phyloP scores from a whole-genome alignment of 140 eudicot genomes.

The Oenanthe javanica region DNA sequence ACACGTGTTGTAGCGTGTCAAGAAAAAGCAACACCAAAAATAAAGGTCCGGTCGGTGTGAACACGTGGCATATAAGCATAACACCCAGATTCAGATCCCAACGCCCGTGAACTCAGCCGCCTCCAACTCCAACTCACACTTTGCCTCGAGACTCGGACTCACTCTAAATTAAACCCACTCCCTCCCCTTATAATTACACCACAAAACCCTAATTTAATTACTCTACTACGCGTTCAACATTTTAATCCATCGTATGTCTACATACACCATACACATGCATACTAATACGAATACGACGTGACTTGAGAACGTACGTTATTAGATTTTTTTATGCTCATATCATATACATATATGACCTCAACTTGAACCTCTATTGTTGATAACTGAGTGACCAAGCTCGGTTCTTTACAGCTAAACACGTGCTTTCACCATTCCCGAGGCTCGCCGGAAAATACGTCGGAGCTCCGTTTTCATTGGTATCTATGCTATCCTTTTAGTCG shows the following conservation, averaged over 20 bases:
- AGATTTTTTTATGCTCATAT: slow-evolving; percentile 10
- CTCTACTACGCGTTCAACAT: not conserved
- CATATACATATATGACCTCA: slow-evolving; percentile 27
- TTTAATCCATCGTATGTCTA: not conserved
- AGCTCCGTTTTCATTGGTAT: not conserved
- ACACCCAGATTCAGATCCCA: slow-evolving; percentile 3
- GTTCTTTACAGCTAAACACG: not conserved
- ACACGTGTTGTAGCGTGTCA: not conserved
- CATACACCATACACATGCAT: not conserved
- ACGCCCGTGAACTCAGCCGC: slow-evolving; percentile 44
- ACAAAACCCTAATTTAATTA: not conserved
- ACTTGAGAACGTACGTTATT: not conserved
- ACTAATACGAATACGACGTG: not conserved
- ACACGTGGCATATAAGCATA: not conserved
- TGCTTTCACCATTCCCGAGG: slow-evolving; percentile 17
- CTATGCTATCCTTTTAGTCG: no score
- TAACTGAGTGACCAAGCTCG: slow-evolving; percentile 26
- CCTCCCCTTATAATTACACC: not conserved
- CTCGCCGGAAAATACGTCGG: slow-evolving; percentile 1
- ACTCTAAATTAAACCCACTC: not conserved
- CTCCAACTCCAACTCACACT: slow-evolving; percentile 26
- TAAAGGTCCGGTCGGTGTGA: not conserved
- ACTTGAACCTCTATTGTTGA: slow-evolving; percentile 18
- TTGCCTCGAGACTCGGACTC: slow-evolving; percentile 23
- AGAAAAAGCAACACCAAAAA: not conserved